Evolutionary conservation across 2,329 filamentous ascomycete genomes (phyloP).

Genomic region (Eurotiales sp.): DNA sequence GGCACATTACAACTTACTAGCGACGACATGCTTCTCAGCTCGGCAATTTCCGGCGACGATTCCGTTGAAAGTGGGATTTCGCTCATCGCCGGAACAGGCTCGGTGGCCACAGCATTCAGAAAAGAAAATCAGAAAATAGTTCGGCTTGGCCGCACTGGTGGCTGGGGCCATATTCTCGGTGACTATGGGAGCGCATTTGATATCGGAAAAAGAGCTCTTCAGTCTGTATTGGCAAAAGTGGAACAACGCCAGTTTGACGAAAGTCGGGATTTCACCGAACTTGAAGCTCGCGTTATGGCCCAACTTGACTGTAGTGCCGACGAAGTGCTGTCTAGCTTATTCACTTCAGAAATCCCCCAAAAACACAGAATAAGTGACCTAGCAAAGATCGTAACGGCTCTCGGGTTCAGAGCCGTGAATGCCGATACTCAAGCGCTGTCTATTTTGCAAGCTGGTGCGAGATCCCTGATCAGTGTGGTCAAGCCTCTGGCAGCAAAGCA

Average conservation of each 20-base stretch:
- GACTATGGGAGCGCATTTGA: conserved; percentile 5
- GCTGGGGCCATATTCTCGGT: conserved; percentile 1
- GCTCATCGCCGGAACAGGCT: conserved; percentile 1
- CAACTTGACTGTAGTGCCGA: too few species aligned
- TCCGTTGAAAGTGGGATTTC: not conserved
- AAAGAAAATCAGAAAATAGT: not conserved
- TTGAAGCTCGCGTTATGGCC: not conserved
- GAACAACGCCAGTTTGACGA: not conserved
- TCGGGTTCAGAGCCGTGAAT: too few species aligned
- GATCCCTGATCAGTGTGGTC: not conserved
- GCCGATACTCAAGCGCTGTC: too few species aligned
- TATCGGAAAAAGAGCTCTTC: conserved; percentile 4
- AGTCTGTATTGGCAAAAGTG: not conserved
- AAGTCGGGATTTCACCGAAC: not conserved
- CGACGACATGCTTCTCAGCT: not conserved
- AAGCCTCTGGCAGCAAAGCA: not conserved
- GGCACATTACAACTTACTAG: too few species aligned
- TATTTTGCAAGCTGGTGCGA: not conserved
- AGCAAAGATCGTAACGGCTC: not conserved
- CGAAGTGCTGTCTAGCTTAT: not conserved
- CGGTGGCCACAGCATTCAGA: conserved; percentile 1
- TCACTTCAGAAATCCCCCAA: not conserved
- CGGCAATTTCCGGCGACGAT: not conserved
- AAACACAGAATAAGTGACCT: not conserved
- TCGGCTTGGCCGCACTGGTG: not conserved